Evolutionary conservation across 2,329 filamentous ascomycete species (phyloP).

Genomic region (Magnaporthales sp.): DNA sequence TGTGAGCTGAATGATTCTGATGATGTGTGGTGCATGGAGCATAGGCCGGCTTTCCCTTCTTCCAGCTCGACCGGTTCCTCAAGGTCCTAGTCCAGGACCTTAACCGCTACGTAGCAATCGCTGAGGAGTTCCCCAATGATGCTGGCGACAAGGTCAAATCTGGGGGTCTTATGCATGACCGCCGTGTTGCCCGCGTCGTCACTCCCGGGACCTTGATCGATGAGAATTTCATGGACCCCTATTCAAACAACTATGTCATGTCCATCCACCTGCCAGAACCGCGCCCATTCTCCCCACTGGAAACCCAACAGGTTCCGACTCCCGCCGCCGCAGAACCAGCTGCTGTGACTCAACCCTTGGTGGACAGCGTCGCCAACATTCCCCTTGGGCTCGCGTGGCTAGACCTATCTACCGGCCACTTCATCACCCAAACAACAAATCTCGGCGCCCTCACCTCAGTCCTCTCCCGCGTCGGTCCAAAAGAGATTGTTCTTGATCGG

Average conservation of each 20-base stretch:
- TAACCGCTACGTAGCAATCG: constrained; percentile 84
- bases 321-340: constrained; percentile 8
- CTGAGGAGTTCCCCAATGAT: constrained; percentile 80
- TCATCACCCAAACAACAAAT: constrained; percentile 73
- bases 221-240: constrained; percentile 93
- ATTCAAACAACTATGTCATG: constrained; percentile 86
- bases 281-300: constrained; percentile 14
- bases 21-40: constrained; percentile 10
- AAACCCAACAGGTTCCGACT: constrained; percentile 5
- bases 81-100: constrained; percentile 89
- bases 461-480: constrained; percentile 72
- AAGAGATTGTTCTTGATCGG: constrained; percentile 75
- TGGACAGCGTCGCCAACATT: constrained; percentile 6
- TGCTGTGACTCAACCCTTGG: constrained; percentile 1
- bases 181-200: constrained; percentile 76
- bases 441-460: constrained; percentile 67
- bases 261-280: constrained; percentile 53
- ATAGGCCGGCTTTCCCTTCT: constrained; percentile 85
- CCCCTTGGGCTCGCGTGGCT: constrained; percentile 80
- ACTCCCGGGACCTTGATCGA: constrained; percentile 95
- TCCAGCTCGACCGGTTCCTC: constrained; percentile 84
- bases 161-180: constrained; percentile 75
- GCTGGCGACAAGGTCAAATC: constrained; percentile 61
- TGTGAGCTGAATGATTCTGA: background rate
- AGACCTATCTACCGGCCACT: constrained; percentile 90